Evolutionary conservation across 1,139 yeast genomes (phyloP).

Genomic region (Saccharomyces pastorianus): DNA sequence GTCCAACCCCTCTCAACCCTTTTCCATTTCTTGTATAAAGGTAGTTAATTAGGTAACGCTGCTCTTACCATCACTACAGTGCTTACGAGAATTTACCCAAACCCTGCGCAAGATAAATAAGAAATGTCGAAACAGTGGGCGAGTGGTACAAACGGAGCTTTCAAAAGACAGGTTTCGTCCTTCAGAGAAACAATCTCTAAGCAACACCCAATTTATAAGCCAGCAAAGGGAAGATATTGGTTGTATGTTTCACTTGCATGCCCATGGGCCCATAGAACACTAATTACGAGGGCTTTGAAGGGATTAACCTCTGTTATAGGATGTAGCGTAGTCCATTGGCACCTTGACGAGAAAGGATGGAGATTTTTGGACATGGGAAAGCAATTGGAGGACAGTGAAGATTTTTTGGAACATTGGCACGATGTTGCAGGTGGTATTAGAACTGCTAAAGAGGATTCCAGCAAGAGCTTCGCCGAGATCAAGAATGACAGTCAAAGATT

Average conservation of each 20-base stretch:
- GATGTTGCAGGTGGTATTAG: constrained; percentile 22
- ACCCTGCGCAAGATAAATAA: background rate
- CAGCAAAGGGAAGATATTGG: constrained; percentile 79
- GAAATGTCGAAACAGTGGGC: constrained; percentile 29
- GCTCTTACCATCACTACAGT: background rate
- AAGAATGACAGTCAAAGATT: constrained; percentile 19
- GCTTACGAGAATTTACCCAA: background rate
- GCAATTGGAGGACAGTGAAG: constrained; percentile 43
- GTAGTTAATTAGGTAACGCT: background rate
- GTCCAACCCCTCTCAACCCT: background rate
- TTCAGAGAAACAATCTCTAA: constrained; percentile 56
- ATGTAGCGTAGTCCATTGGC: constrained; percentile 82
- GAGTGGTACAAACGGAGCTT: constrained; percentile 24
- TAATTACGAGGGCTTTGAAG: constrained; percentile 68
- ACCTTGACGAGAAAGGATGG: constrained; percentile 83
- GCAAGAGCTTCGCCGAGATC: constrained; percentile 13
- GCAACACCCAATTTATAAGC: constrained; percentile 49
- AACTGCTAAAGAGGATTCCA: constrained; percentile 10
- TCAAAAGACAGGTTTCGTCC: constrained; percentile 30
- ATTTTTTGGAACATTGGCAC: constrained; percentile 10
- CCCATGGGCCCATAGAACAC: constrained; percentile 91
- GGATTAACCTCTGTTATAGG: constrained; percentile 57
- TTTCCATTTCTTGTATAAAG: background rate
- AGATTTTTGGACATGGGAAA: constrained; percentile 47
- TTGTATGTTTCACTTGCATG: constrained; percentile 82